Percentiles rank a stretch among this genome's conserved stretches.
These are phyloP conservation scores for Tricholoma flavovirens DNA, from an alignment of 768 basidiomycete genomes.

Conservation along the genomic window DNA sequence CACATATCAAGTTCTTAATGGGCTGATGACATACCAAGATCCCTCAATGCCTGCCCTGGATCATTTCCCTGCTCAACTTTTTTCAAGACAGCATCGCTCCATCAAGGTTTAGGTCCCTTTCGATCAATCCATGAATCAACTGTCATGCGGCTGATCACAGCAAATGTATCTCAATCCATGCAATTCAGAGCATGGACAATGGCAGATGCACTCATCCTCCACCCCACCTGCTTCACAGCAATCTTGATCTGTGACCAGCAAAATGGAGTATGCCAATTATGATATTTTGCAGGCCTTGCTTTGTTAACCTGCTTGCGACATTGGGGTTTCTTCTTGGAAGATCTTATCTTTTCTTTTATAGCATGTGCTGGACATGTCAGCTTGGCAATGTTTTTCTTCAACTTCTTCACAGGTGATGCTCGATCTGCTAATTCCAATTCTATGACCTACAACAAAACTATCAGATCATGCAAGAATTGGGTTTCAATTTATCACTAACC, in stretches of 20 bases:
- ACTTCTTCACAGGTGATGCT: too few species aligned
- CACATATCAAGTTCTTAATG: too few species aligned
- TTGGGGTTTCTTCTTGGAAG: neutral
- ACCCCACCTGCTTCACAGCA: neutral
- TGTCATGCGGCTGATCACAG: conserved; percentile 8
- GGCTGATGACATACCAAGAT: conserved; percentile 11
- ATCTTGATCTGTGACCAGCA: neutral
- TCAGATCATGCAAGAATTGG: too few species aligned
- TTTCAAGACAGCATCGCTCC: conserved; percentile 12
- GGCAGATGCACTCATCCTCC: neutral
- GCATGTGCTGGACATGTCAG: too few species aligned
- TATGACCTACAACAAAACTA: too few species aligned
- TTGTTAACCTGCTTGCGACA: neutral
- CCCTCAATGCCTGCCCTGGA: conserved; percentile 12
- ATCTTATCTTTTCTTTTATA: too few species aligned
- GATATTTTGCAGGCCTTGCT: neutral
- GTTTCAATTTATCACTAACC: too few species aligned
- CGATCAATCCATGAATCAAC: conserved; percentile 19
- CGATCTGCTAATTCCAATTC: too few species aligned
- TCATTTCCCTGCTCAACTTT: conserved; percentile 7
- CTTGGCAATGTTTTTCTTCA: too few species aligned
- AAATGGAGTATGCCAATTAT: neutral
- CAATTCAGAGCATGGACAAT: neutral
- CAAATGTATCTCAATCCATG: conserved; percentile 2
- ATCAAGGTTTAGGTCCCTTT: conserved; percentile 10